A percentile compares a stretch with the other conserved stretches of the same genome.
phyloP scores from a whole-genome alignment of 2,329 filamentous ascomycete species.

The Colletotrichum liaoningense region DNA sequence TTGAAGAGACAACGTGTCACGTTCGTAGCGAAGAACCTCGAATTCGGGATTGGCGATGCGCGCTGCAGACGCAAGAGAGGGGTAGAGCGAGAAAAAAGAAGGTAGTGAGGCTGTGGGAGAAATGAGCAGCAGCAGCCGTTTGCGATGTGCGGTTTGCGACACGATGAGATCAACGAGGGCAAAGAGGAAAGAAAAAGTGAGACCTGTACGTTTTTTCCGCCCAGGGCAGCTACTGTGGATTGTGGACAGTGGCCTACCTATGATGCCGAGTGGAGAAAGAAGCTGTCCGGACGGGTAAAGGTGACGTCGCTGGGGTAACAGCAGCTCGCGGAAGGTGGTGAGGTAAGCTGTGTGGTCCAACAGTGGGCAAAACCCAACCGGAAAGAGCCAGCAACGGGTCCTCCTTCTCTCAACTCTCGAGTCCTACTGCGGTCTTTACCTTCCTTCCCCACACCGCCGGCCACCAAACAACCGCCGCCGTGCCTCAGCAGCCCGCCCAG shows the following conservation, averaged over 20 bases:
- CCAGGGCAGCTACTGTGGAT: constrained; percentile 16
- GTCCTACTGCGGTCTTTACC: too few species aligned
- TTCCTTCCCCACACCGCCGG: constrained; percentile 15
- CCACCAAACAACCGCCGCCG: constrained; percentile 16
- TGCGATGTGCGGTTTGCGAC: constrained; percentile 31
- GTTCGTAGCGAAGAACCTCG: neutral
- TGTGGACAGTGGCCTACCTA: constrained; percentile 7
- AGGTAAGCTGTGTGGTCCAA: neutral
- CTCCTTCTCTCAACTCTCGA: neutral
- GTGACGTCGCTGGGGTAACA: constrained; percentile 39
- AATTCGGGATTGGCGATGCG: constrained; percentile 13
- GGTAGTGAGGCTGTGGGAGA: constrained; percentile 5
- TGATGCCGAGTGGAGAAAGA: constrained; percentile 31
- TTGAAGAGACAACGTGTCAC: neutral
- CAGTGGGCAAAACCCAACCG: neutral
- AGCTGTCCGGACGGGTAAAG: constrained; percentile 25
- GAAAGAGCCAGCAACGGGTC: neutral
- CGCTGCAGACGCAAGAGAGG: neutral
- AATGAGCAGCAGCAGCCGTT: constrained; percentile 20
- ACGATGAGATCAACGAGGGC: constrained; percentile 17
- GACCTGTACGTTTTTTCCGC: constrained; percentile 22
- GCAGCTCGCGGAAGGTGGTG: constrained; percentile 26
- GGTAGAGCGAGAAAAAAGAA: constrained; percentile 2
- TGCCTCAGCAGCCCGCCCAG: constrained; percentile 15
- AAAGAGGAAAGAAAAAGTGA: constrained; percentile 18